A percentile compares a stretch with the other conserved stretches of the same genome.
phyloP scores from a whole-genome alignment of 352 stramenopile genomes.

The Phytophthora pluvialis region DNA sequence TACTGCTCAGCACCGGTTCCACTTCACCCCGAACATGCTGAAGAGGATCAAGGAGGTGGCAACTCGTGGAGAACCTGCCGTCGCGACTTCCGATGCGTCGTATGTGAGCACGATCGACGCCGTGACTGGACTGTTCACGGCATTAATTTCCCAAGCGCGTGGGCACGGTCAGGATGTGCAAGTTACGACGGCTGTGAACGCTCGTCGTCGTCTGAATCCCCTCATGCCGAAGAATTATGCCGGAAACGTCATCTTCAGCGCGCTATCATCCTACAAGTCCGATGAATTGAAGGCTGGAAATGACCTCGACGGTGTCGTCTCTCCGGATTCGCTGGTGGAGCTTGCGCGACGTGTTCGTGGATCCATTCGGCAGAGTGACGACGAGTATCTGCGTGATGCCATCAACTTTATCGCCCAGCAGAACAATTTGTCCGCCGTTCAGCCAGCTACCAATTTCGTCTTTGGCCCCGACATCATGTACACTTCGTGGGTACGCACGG shows the following conservation, averaged over 20 bases:
- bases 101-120: constrained; percentile 67
- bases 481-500: constrained; percentile 59
- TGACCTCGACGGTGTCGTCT: not conserved
- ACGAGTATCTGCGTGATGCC: constrained; percentile 52
- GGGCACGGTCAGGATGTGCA: constrained; percentile 47
- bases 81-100: constrained; percentile 1
- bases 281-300: constrained; percentile 34
- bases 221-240: constrained; percentile 51
- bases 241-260: constrained; percentile 67
- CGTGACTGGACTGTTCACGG: constrained; percentile 54
- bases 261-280: constrained; percentile 39
- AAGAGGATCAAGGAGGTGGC: constrained; percentile 45
- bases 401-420: constrained; percentile 55
- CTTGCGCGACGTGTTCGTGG: constrained; percentile 45
- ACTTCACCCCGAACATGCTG: constrained; percentile 47
- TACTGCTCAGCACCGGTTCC: constrained; percentile 47
- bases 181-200: constrained; percentile 62
- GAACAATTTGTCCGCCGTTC: constrained; percentile 35
- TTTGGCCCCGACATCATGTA: constrained; percentile 60
- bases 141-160: constrained; percentile 56
- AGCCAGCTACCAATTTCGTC: constrained; percentile 48
- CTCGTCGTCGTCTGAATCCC: constrained; percentile 47
- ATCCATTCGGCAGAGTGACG: constrained; percentile 32
- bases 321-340: constrained; percentile 11
- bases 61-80: not conserved